Evolutionary conservation across 23 red algal genomes (phyloP).

Genomic region (Pyropia haitanensis): DNA sequence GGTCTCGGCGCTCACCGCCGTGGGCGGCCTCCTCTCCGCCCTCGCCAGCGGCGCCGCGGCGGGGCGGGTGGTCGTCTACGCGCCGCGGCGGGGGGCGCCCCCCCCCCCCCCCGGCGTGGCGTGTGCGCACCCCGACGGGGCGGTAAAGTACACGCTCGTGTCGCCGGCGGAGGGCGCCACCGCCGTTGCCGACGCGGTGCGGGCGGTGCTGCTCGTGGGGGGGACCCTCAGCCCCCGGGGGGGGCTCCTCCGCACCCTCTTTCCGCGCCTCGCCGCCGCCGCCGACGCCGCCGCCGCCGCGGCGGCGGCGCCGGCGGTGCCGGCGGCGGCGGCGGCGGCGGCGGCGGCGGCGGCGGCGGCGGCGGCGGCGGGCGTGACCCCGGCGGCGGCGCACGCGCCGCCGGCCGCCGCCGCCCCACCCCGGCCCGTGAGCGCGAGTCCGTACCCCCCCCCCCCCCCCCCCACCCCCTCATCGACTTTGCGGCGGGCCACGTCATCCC

Average conservation of each 20-base stretch:
- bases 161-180: conserved; percentile 35
- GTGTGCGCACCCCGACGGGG: neutral
- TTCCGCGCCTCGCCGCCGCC: conserved; percentile 1
- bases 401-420: no score
- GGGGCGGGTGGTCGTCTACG: neutral
- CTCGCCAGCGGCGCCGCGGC: no score
- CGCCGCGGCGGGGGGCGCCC: no score
- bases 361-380: no score
- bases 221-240: conserved; percentile 76
- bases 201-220: conserved; percentile 67
- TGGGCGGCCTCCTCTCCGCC: no score
- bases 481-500: conserved; percentile 83
- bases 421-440: conserved; percentile 24
- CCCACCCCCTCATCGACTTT: conserved; percentile 29
- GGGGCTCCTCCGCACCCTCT: conserved; percentile 15
- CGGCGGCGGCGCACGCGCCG: no score
- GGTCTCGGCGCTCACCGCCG: no score
- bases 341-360: no score
- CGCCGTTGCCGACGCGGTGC: conserved; percentile 27
- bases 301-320: no score
- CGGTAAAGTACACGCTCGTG: conserved; percentile 61
- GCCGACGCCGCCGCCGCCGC: neutral
- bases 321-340: no score
- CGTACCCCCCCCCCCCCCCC: conserved; percentile 12
- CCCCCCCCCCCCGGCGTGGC: neutral